Evolutionary conservation across 768 basidiomycete species (phyloP).

Genomic region (Podaxis mareebaensis): DNA sequence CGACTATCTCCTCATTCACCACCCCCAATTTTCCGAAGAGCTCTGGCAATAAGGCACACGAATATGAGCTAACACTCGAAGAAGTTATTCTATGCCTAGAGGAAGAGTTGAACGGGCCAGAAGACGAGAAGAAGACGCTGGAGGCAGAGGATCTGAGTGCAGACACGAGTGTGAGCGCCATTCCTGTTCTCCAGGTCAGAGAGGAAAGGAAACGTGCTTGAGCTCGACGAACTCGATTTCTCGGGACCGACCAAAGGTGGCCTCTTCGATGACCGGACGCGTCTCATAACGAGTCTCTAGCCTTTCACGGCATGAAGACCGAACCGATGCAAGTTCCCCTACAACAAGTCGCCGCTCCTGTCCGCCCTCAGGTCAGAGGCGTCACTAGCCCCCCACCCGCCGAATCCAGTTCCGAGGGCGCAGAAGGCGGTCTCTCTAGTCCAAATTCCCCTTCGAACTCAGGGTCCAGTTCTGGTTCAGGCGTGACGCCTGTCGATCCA

Average conservation of each 20-base stretch:
- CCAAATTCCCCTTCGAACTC: neutral
- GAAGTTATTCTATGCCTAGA: constrained; percentile 85
- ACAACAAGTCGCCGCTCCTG: constrained; percentile 25
- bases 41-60: constrained; percentile 58
- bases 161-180: constrained; percentile 53
- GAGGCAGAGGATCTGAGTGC: constrained; percentile 46
- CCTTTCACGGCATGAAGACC: constrained; percentile 29
- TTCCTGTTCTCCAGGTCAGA: constrained; percentile 48
- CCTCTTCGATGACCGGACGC: constrained; percentile 20
- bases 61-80: constrained; percentile 74
- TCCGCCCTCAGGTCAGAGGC: neutral
- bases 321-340: constrained; percentile 51
- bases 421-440: constrained; percentile 17
- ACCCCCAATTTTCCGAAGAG: constrained; percentile 82
- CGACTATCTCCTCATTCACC: constrained; percentile 80
- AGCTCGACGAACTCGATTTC: constrained; percentile 55
- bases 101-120: constrained; percentile 72
- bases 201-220: constrained; percentile 36
- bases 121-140: constrained; percentile 71
- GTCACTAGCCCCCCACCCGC: constrained; percentile 16
- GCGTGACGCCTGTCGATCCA: constrained; percentile 18
- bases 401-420: constrained; percentile 21
- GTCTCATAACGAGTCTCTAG: constrained; percentile 12
- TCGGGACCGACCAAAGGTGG: constrained; percentile 38
- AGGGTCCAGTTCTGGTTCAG: no score